phyloP scores from a whole-genome alignment of 2,329 filamentous ascomycete species.

The Colletotrichum sp. region DNA sequence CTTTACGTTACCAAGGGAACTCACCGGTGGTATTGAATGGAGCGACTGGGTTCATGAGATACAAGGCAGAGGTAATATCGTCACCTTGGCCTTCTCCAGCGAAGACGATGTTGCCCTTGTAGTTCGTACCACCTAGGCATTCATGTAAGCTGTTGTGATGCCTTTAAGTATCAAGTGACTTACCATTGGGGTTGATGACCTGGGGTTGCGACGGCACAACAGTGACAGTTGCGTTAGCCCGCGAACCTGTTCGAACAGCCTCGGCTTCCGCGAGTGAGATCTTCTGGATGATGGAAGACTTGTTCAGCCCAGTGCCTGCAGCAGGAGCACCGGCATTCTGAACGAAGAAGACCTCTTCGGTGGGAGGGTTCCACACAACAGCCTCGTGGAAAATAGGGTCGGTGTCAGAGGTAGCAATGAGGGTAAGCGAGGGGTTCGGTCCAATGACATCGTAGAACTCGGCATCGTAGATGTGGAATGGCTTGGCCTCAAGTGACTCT shows the following conservation, averaged over 20 bases:
- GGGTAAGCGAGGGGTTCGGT: conserved; percentile 50
- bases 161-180: background rate
- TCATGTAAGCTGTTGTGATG: background rate
- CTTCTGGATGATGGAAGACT: conserved; percentile 56
- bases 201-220: conserved; percentile 48
- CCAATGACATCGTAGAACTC: conserved; percentile 58
- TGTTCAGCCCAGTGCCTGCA: conserved; percentile 55
- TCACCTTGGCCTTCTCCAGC: conserved; percentile 55
- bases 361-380: conserved; percentile 51
- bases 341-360: conserved; percentile 59
- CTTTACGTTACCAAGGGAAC: background rate
- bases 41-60: conserved; percentile 46
- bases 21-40: conserved; percentile 57
- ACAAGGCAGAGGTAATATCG: conserved; percentile 39
- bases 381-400: conserved; percentile 62
- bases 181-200: conserved; percentile 57
- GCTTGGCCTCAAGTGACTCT: conserved; percentile 39
- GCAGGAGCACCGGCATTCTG: conserved; percentile 53
- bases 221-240: conserved; percentile 43
- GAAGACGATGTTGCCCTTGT: conserved; percentile 52
- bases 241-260: conserved; percentile 39
- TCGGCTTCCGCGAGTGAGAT: conserved; percentile 51
- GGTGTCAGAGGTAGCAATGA: conserved; percentile 47
- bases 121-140: conserved; percentile 52
- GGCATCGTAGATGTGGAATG: conserved; percentile 52